These are phyloP conservation scores for Penicillium griseofulvum DNA, from an alignment of 2,329 filamentous ascomycete species.

Conservation along the genomic window DNA sequence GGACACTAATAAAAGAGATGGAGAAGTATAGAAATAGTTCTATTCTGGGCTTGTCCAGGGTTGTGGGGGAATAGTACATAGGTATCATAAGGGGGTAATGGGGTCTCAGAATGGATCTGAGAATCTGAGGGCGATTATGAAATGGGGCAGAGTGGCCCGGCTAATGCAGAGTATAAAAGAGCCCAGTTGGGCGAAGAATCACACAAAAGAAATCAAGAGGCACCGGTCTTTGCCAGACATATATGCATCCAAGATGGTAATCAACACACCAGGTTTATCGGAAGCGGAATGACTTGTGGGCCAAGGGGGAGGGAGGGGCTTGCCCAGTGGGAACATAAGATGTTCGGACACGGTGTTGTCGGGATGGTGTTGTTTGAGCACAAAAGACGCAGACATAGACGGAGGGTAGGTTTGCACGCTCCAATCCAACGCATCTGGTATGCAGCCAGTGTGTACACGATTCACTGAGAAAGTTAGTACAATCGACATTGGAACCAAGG, in stretches of 20 bases:
- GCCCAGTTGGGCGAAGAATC: conserved; percentile 5
- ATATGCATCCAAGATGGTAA: conserved; percentile 1
- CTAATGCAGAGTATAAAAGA: conserved; percentile 17
- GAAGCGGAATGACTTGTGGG: conserved; percentile 43
- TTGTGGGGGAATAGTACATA: conserved; percentile 13
- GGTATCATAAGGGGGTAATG: conserved; percentile 12
- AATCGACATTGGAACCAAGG: background rate
- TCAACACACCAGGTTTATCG: conserved; percentile 22
- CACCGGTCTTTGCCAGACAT: conserved; percentile 11
- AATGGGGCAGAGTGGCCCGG: conserved; percentile 14
- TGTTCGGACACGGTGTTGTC: conserved; percentile 36
- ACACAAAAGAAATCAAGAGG: conserved; percentile 17
- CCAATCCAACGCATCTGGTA: conserved; percentile 56
- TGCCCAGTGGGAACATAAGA: conserved; percentile 31
- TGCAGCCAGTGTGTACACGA: conserved; percentile 64
- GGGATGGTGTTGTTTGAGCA: conserved; percentile 45
- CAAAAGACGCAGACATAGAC: conserved; percentile 55
- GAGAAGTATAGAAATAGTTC: conserved; percentile 7
- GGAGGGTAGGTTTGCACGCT: conserved; percentile 46
- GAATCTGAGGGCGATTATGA: conserved; percentile 11
- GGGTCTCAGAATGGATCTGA: background rate
- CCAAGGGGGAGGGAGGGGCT: conserved; percentile 40
- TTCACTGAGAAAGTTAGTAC: conserved; percentile 43
- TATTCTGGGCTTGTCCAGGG: conserved; percentile 10
- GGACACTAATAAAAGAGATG: background rate